phyloP scores from a whole-genome alignment of 331 rosid genomes.

The Phaseolus coccineus region DNA sequence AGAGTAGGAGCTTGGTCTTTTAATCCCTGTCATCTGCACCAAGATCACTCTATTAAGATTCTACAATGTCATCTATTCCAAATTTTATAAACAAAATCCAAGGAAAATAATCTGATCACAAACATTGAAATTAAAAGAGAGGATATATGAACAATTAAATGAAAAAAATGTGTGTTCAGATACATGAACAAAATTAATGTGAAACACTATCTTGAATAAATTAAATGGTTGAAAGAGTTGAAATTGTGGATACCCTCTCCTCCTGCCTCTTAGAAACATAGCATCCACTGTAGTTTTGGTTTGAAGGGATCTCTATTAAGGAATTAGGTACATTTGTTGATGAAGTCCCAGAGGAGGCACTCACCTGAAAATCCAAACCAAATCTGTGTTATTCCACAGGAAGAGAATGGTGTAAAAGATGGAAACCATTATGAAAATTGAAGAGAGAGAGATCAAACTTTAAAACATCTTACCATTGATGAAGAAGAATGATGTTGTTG shows the following conservation, averaged over 20 bases:
- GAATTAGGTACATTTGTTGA: conserved; percentile 45
- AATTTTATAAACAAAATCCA: background rate
- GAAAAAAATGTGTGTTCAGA: background rate
- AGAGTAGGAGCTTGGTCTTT: conserved; percentile 65
- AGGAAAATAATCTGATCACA: background rate
- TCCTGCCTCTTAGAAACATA: conserved; percentile 49
- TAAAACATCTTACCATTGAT: conserved; percentile 55
- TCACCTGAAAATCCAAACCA: conserved; percentile 67
- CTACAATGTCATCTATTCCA: background rate
- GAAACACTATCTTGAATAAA: background rate
- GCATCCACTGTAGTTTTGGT: conserved; percentile 68
- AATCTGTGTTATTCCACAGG: conserved; percentile 6
- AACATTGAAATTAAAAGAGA: background rate
- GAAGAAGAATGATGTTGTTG: conserved; percentile 35
- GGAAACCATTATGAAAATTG: conserved; percentile 22
- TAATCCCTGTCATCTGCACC: conserved; percentile 64
- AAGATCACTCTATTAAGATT: conserved; percentile 8
- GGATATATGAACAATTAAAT: background rate
- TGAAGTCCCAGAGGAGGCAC: conserved; percentile 56
- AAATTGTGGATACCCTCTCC: conserved; percentile 61
- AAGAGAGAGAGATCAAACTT: background rate
- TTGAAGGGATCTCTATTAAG: conserved; percentile 93
- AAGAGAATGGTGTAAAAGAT: background rate
- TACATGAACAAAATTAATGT: background rate
- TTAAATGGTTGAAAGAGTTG: background rate